Percentiles rank a stretch among this genome's conserved stretches.
Evolutionary conservation across 2,329 filamentous ascomycete species (phyloP).

Genomic region (Verticillium isaacii): DNA sequence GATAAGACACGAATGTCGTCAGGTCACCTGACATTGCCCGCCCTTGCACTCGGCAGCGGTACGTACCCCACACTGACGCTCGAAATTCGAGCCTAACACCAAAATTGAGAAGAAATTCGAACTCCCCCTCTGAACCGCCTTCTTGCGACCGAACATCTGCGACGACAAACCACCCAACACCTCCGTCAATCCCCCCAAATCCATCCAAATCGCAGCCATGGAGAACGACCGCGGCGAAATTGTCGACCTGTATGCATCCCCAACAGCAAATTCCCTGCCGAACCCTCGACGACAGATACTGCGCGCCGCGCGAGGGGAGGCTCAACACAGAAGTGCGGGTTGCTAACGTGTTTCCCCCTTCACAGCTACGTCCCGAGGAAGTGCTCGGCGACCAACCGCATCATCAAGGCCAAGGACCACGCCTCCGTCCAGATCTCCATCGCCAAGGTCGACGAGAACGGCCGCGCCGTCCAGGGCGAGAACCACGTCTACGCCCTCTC

Average conservation of each 20-base stretch:
- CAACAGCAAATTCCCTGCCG: conserved; percentile 6
- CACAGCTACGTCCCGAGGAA: conserved; percentile 94
- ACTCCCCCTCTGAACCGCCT: not conserved
- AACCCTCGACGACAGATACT: conserved; percentile 8
- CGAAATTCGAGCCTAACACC: conserved; percentile 8
- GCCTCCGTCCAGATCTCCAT: conserved; percentile 95
- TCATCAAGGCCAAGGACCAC: conserved; percentile 99
- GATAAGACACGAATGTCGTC: not conserved
- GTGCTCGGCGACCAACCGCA: conserved; percentile 98
- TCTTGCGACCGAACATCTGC: conserved; percentile 7
- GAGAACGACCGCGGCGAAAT: conserved; percentile 99
- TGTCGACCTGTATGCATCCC: conserved; percentile 83
- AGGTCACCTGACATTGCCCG: conserved; percentile 3
- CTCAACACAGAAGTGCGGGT: not conserved
- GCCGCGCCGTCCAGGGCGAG: conserved; percentile 87
- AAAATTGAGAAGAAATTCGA: conserved; percentile 1
- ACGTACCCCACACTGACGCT: conserved; percentile 3
- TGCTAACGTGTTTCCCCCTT: conserved; percentile 21
- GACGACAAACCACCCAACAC: conserved; percentile 18
- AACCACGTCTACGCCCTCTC: conserved; percentile 96
- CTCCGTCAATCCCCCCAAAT: conserved; percentile 24
- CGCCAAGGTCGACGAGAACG: conserved; percentile 98
- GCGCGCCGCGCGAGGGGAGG: conserved; percentile 5
- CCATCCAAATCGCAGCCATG: conserved; percentile 62
- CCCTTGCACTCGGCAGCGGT: not conserved